phyloP scores from a whole-genome alignment of 192 early-diverging fungal genomes.

The Fimicolochytrium jonesii region DNA sequence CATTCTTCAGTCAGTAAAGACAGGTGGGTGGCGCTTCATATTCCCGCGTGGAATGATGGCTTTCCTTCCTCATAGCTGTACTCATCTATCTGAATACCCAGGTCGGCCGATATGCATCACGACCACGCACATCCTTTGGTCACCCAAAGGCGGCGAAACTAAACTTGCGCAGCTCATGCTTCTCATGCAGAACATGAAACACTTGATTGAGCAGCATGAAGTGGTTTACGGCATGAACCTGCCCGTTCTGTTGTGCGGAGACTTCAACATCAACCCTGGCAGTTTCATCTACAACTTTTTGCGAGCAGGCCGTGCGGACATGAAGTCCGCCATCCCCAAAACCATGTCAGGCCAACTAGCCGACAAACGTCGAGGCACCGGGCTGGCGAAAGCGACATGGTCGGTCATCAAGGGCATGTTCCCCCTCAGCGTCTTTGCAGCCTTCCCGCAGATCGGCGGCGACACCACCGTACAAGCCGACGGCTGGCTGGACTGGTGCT shows the following conservation, averaged over 20 bases:
- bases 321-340: not conserved
- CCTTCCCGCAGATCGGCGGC: not conserved
- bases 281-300: constrained; percentile 9
- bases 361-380: too few species aligned
- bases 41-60: not conserved
- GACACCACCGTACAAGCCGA: not conserved
- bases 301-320: not conserved
- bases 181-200: not conserved
- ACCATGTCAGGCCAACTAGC: constrained; percentile 1
- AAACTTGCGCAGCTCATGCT: constrained; percentile 10
- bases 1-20: not conserved
- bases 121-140: constrained; percentile 23
- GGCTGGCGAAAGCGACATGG: too few species aligned
- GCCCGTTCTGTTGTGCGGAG: constrained; percentile 12
- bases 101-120: constrained; percentile 16
- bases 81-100: not conserved
- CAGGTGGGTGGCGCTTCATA: not conserved
- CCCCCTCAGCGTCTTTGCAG: too few species aligned
- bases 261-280: constrained; percentile 19
- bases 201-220: constrained; percentile 6
- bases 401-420: not conserved
- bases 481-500: too few species aligned
- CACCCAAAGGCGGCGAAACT: constrained; percentile 7
- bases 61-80: not conserved
- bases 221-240: not conserved